Evolutionary conservation across 2,329 filamentous ascomycete genomes (phyloP).

Genomic region (Diaporthe sp.): DNA sequence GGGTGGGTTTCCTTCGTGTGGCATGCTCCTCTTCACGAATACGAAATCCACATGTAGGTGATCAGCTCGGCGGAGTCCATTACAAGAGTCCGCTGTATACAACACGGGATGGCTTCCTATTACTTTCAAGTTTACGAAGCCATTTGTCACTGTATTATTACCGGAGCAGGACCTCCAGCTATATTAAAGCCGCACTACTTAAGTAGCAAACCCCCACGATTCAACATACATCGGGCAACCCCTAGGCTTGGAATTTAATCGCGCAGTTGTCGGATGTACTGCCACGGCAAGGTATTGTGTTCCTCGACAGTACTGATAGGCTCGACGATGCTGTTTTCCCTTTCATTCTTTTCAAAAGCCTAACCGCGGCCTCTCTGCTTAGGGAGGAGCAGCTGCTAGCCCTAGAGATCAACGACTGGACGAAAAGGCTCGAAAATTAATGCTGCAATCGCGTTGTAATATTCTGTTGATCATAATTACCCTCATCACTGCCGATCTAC

Average conservation of each 20-base stretch:
- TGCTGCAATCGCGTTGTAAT: background rate
- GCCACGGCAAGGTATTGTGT: background rate
- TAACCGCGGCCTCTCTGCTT: background rate
- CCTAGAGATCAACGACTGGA: background rate
- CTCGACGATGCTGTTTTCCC: background rate
- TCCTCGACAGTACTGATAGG: background rate
- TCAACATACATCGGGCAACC: background rate
- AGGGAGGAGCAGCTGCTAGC: background rate
- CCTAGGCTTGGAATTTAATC: background rate
- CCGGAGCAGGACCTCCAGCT: background rate
- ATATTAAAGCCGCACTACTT: background rate
- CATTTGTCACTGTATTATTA: background rate
- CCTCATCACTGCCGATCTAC: background rate
- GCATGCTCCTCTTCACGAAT: background rate
- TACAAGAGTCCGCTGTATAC: too few relatives aligned
- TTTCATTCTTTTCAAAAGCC: background rate
- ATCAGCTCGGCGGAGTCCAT: background rate
- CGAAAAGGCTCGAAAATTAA: background rate
- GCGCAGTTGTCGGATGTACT: background rate
- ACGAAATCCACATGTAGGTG: background rate
- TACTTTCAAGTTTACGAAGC: background rate
- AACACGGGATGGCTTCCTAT: background rate
- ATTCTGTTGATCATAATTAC: background rate
- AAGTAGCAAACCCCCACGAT: background rate
- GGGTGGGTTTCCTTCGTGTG: too few relatives aligned